phyloP scores from a whole-genome alignment of 139 green algal species.

The Bryopsis sp. region DNA sequence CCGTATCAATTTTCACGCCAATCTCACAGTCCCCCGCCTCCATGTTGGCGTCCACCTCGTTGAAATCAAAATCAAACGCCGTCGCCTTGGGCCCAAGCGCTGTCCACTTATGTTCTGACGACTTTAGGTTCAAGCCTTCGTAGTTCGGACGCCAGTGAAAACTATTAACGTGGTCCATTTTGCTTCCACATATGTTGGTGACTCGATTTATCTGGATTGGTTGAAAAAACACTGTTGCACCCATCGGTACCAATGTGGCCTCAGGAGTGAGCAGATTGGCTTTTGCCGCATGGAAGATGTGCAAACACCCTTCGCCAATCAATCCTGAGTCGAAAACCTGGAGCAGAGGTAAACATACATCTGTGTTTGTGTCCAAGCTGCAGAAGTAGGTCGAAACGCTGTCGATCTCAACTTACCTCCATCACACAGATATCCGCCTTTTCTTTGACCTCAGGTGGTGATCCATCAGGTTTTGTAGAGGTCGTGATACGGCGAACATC shows the following conservation, averaged over 20 bases:
- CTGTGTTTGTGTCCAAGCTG: background rate
- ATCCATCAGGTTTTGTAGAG: no score
- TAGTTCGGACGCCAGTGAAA: background rate
- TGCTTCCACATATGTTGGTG: conserved; percentile 29
- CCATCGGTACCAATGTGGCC: conserved; percentile 40
- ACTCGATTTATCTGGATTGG: conserved; percentile 47
- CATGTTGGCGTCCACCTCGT: background rate
- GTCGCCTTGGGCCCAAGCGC: background rate
- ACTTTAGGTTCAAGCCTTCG: background rate
- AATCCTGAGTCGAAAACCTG: conserved; percentile 75
- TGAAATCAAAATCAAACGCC: conserved; percentile 15
- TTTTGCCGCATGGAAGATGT: conserved; percentile 45
- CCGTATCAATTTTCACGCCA: background rate
- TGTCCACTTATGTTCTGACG: background rate
- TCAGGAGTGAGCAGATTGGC: conserved; percentile 34
- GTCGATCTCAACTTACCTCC: conserved; percentile 22
- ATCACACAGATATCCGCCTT: conserved; percentile 33
- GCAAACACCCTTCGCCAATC: conserved; percentile 73
- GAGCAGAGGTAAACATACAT: no score
- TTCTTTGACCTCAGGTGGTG: conserved; percentile 44
- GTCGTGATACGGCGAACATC: conserved; percentile 44
- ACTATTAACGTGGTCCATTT: conserved; percentile 17
- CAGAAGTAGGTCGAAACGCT: background rate
- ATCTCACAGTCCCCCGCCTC: background rate
- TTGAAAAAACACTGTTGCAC: conserved; percentile 49